Evolutionary conservation across 805 yeast genomes (phyloP).

Genomic region (Saccharomycopsis sp.): DNA sequence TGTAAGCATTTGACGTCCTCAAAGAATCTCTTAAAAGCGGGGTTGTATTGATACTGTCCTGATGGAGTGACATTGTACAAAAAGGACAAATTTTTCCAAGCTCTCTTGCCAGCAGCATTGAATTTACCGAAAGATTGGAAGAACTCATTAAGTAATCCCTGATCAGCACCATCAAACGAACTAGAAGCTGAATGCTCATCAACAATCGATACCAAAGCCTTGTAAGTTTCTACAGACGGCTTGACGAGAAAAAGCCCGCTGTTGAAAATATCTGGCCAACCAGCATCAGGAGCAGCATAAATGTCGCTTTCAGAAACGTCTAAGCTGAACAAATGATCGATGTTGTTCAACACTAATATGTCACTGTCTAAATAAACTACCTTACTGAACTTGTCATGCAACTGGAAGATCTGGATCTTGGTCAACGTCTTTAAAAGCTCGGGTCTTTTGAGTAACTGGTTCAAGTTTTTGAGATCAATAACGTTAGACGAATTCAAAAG

Average conservation of each 20-base stretch:
- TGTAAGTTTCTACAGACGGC: constrained; percentile 43
- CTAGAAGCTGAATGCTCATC: constrained; percentile 22
- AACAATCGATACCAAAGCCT: constrained; percentile 33
- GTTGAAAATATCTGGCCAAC: constrained; percentile 91
- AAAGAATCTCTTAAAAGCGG: constrained; percentile 55
- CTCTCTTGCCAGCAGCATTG: constrained; percentile 21
- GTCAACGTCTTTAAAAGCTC: constrained; percentile 45
- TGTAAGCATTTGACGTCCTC: constrained; percentile 45
- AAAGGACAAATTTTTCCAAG: constrained; percentile 75
- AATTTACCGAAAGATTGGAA: constrained; percentile 34
- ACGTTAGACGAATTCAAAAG: neutral
- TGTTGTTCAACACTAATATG: constrained; percentile 30
- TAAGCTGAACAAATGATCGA: constrained; percentile 5
- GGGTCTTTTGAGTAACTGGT: constrained; percentile 36
- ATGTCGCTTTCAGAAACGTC: neutral
- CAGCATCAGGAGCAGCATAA: constrained; percentile 67
- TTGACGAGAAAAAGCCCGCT: constrained; percentile 63
- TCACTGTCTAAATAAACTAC: constrained; percentile 61
- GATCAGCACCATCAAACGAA: constrained; percentile 87
- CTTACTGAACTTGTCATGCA: constrained; percentile 34
- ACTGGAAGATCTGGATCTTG: constrained; percentile 44
- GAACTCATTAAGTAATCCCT: constrained; percentile 77
- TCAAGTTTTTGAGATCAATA: constrained; percentile 2
- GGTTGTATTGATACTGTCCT: constrained; percentile 59
- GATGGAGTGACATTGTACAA: constrained; percentile 74